Evolutionary conservation across 2,329 filamentous ascomycete species (phyloP).

Genomic region (Fusarium sp.): DNA sequence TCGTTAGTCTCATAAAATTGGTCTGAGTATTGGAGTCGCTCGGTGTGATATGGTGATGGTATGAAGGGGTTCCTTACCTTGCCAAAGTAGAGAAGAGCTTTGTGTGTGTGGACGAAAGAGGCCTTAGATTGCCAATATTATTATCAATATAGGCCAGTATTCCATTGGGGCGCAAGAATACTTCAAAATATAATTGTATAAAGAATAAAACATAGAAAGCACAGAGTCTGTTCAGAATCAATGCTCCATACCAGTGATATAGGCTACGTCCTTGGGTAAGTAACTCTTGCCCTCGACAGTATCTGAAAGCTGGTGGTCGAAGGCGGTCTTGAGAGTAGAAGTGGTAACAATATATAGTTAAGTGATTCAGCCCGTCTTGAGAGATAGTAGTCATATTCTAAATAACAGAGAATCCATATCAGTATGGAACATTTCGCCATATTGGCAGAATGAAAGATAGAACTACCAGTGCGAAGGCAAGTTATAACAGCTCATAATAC

Average conservation of each 20-base stretch:
- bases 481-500: neutral
- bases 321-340: neutral
- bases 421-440: neutral
- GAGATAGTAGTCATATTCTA: neutral
- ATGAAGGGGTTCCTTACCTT: neutral
- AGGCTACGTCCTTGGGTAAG: neutral
- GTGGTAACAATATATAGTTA: neutral
- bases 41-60: neutral
- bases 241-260: neutral
- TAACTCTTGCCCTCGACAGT: neutral
- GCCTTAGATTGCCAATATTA: neutral
- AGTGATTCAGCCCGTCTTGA: neutral
- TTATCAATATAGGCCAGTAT: neutral
- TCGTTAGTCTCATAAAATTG: neutral
- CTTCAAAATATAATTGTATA: neutral
- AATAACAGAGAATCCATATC: neutral
- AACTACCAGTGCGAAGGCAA: neutral
- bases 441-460: neutral
- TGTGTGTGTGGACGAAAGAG: neutral
- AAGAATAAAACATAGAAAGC: neutral
- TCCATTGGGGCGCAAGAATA: neutral
- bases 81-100: neutral
- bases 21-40: neutral
- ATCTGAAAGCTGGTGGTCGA: neutral
- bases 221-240: neutral